Conservation (phyloP, 2,329 filamentous ascomycete genomes). For the Phialophora tarda region DNA sequence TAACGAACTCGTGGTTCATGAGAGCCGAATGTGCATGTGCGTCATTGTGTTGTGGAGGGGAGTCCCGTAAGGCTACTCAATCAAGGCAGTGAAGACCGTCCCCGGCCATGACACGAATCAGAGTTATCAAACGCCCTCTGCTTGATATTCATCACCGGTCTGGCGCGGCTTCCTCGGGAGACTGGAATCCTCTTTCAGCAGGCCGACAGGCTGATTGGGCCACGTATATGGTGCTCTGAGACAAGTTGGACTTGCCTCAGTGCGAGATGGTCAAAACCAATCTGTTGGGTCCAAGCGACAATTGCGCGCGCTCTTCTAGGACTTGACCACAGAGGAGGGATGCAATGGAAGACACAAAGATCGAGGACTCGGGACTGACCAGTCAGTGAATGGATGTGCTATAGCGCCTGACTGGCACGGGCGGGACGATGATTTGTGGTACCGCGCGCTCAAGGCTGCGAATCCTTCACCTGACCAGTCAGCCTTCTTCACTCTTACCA, state of each 20-base stretch:
- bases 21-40: constrained; percentile 5
- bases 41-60: constrained; percentile 1
- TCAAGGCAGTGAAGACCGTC: constrained; percentile 3
- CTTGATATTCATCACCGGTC: constrained; percentile 18
- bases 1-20: constrained; percentile 20
- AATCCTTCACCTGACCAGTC: constrained; percentile 26
- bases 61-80: background rate
- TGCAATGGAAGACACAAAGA: background rate
- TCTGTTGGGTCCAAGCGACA: constrained; percentile 18
- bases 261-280: constrained; percentile 12
- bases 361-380: constrained; percentile 11
- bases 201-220: constrained; percentile 19
- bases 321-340: constrained; percentile 2
- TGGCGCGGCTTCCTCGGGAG: constrained; percentile 15
- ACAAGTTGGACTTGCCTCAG: constrained; percentile 24
- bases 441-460: constrained; percentile 33
- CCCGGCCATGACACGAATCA: constrained; percentile 8
- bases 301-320: constrained; percentile 22
- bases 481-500: constrained; percentile 11
- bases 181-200: constrained; percentile 9
- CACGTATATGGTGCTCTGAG: constrained; percentile 14
- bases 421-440: constrained; percentile 18
- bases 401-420: constrained; percentile 23
- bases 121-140: background rate
- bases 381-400: constrained; percentile 20